A percentile compares a stretch with the other conserved stretches of the same genome.
phyloP scores from a whole-genome alignment of 2,329 filamentous ascomycete genomes.

The Alternaria sp. region DNA sequence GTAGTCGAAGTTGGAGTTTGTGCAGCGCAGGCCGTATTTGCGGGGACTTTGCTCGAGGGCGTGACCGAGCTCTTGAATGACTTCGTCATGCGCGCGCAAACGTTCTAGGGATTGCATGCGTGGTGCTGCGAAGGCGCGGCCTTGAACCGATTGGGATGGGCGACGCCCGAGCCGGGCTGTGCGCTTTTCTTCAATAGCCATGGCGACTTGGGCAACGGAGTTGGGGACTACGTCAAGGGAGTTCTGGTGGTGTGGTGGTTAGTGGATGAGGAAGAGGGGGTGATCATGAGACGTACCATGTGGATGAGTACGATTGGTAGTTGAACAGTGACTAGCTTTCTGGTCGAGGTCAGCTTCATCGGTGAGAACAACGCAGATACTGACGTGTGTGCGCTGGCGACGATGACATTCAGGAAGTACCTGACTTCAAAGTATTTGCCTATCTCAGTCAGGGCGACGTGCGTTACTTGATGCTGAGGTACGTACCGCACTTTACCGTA shows the following conservation, averaged over 20 bases:
- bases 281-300: conserved; percentile 52
- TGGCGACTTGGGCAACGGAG: conserved; percentile 63
- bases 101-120: conserved; percentile 61
- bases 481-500: conserved; percentile 59
- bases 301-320: conserved; percentile 65
- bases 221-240: conserved; percentile 65
- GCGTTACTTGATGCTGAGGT: neutral
- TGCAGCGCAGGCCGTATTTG: conserved; percentile 47
- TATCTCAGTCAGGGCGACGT: conserved; percentile 24
- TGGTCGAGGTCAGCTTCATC: conserved; percentile 35
- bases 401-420: conserved; percentile 62
- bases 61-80: conserved; percentile 54
- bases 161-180: conserved; percentile 44
- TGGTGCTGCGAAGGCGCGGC: conserved; percentile 62
- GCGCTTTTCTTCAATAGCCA: conserved; percentile 63
- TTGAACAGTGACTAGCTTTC: conserved; percentile 62
- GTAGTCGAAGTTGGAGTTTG: conserved; percentile 44
- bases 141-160: conserved; percentile 56
- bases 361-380: conserved; percentile 14
- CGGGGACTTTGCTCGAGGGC: conserved; percentile 57
- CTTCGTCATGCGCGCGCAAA: conserved; percentile 53
- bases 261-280: neutral
- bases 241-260: conserved; percentile 47
- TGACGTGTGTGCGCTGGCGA: conserved; percentile 56
- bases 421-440: conserved; percentile 66